These are phyloP conservation scores for Rauvolfia tetraphylla DNA, from an alignment of 257 asterid species.

Conservation along the genomic window DNA sequence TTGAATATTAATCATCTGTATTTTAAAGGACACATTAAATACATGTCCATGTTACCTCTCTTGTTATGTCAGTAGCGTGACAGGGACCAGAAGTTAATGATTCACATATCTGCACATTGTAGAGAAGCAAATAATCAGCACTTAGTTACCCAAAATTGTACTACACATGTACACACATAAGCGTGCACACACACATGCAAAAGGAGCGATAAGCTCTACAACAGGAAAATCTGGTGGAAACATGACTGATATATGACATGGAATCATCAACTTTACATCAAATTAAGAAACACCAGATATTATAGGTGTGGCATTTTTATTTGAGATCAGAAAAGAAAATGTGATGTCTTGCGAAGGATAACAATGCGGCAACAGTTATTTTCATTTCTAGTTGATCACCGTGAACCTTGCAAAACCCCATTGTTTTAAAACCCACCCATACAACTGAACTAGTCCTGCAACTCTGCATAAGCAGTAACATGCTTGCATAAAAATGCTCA, in stretches of 20 bases:
- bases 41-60: conserved; percentile 56
- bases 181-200: not conserved
- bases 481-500: not conserved
- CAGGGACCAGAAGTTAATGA: conserved; percentile 86
- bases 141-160: too few relatives aligned
- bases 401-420: not conserved
- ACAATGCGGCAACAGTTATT: not conserved
- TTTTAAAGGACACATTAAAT: conserved; percentile 13
- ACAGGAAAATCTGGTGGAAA: not conserved
- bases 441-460: not conserved
- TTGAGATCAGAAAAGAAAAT: not conserved
- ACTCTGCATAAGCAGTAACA: not conserved
- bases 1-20: conserved; percentile 21
- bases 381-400: not conserved
- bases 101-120: conserved; percentile 67
- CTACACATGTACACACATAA: too few relatives aligned
- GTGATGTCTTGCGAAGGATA: not conserved
- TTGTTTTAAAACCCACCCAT: not conserved
- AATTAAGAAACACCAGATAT: too few relatives aligned
- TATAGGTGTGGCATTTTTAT: not conserved
- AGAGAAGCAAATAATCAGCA: not conserved
- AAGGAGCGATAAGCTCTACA: not conserved
- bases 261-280: not conserved
- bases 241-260: not conserved
- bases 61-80: conserved; percentile 78